Evolutionary conservation across 495 filamentous ascomycete species (phyloP).

Genomic region (Penicillium manginii): DNA sequence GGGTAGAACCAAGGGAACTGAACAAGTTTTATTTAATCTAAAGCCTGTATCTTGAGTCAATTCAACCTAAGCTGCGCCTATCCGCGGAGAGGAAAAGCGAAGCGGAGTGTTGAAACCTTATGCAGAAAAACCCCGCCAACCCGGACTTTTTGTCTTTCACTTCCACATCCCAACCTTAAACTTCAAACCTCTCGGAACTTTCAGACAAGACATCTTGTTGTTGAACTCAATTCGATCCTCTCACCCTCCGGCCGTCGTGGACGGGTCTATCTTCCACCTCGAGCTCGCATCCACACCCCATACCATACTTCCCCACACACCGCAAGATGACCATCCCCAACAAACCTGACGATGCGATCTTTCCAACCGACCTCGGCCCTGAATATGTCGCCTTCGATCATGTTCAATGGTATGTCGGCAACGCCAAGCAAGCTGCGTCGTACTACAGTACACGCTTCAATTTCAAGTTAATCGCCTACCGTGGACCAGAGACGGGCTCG

Average conservation of each 20-base stretch:
- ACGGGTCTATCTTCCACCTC: background rate
- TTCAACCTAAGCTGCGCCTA: background rate
- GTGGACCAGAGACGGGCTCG: conserved; percentile 77
- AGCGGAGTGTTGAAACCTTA: conserved; percentile 12
- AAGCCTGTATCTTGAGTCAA: background rate
- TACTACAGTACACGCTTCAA: conserved; percentile 79
- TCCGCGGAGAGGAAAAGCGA: background rate
- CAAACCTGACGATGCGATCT: conserved; percentile 19
- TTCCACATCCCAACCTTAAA: background rate
- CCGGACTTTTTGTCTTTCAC: background rate
- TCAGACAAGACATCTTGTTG: background rate
- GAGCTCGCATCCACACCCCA: background rate
- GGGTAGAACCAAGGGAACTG: background rate
- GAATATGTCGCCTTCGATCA: conserved; percentile 77
- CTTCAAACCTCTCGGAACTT: background rate
- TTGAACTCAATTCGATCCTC: background rate
- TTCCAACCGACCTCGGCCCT: conserved; percentile 28
- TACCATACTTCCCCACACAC: background rate
- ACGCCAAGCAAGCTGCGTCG: conserved; percentile 80
- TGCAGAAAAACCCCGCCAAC: background rate
- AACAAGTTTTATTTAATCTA: conserved; percentile 16
- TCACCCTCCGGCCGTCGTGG: background rate
- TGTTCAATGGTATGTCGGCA: conserved; percentile 83
- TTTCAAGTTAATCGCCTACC: conserved; percentile 73
- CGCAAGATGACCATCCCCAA: conserved; percentile 16